Evolutionary conservation across 176 grass and related monocot genomes (phyloP).

Genomic region (Thalia dealbata): DNA sequence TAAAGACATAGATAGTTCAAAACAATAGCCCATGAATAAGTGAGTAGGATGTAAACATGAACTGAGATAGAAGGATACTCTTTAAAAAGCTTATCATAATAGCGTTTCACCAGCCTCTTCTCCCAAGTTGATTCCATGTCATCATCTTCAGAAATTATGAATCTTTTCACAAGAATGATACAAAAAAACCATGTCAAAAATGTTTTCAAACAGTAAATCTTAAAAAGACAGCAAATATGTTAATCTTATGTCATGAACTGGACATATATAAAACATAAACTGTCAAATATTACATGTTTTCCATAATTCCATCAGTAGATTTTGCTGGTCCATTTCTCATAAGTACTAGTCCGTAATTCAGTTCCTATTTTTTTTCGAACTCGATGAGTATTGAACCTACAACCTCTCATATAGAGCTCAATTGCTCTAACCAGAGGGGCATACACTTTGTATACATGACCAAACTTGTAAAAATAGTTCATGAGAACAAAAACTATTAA

Average conservation of each 20-base stretch:
- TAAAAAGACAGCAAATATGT: neutral
- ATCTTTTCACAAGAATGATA: constrained; percentile 29
- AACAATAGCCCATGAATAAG: neutral
- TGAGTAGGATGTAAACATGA: neutral
- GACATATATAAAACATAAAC: neutral
- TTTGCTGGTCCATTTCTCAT: too few relatives aligned
- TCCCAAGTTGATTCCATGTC: constrained; percentile 88
- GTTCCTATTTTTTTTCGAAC: too few relatives aligned
- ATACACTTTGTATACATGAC: too few relatives aligned
- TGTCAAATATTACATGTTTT: neutral
- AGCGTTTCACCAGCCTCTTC: constrained; percentile 78
- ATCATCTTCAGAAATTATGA: constrained; percentile 89
- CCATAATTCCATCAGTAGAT: neutral
- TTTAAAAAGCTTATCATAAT: constrained; percentile 95
- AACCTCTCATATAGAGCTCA: too few relatives aligned
- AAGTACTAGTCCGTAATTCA: too few relatives aligned
- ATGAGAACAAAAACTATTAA: too few relatives aligned
- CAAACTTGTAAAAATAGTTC: too few relatives aligned
- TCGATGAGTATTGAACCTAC: too few relatives aligned
- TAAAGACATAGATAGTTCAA: neutral
- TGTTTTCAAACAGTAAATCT: neutral
- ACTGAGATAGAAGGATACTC: constrained; percentile 61
- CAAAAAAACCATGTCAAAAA: neutral
- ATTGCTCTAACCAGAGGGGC: too few relatives aligned
- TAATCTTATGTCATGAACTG: neutral